phyloP scores from a whole-genome alignment of 2,329 filamentous ascomycete species.

The Sporothrix curviconia region DNA sequence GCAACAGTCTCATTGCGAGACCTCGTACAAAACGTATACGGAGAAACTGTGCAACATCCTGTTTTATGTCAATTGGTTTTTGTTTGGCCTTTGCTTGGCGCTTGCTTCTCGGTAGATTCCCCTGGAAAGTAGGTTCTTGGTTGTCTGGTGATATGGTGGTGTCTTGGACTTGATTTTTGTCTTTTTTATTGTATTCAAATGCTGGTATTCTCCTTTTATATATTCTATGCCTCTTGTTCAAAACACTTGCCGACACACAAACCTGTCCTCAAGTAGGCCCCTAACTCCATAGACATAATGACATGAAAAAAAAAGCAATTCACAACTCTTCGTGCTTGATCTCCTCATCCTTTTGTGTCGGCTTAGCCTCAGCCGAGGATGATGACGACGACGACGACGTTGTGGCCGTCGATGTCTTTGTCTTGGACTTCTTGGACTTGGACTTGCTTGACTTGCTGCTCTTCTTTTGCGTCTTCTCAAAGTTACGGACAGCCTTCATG shows the following conservation, averaged over 20 bases:
- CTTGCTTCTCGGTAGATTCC: background rate
- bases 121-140: background rate
- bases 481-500: constrained; percentile 58
- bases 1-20: too few relatives aligned
- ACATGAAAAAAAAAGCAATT: background rate
- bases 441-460: constrained; percentile 26
- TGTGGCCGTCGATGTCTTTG: constrained; percentile 31
- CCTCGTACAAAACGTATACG: too few relatives aligned
- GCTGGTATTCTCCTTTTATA: background rate
- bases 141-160: background rate
- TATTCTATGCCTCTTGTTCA: background rate
- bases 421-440: constrained; percentile 19
- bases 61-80: too few relatives aligned
- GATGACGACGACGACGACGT: constrained; percentile 28
- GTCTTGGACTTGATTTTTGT: background rate
- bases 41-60: background rate
- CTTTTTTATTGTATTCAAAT: background rate
- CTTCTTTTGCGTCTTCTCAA: constrained; percentile 42
- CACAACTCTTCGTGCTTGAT: constrained; percentile 30
- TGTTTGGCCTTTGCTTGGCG: background rate
- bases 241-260: background rate
- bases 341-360: constrained; percentile 18
- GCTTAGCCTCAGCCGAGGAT: constrained; percentile 25
- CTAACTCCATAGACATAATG: background rate
- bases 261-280: background rate